Evolutionary conservation across 2,329 filamentous ascomycete genomes (phyloP).

Genomic region (Ascochyta koolunga): DNA sequence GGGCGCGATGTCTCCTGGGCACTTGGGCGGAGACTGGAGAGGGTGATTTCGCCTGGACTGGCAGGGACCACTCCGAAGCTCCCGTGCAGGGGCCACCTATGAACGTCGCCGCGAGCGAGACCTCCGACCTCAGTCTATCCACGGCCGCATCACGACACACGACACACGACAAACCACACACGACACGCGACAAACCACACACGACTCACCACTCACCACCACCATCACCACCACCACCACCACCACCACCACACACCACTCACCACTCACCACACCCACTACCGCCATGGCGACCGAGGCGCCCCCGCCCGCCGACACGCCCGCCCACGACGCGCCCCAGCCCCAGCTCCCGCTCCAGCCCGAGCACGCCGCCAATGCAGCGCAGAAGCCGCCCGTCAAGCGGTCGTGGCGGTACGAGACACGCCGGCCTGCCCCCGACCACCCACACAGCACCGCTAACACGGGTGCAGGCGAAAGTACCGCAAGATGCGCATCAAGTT

Average conservation of each 20-base stretch:
- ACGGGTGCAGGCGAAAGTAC: constrained; percentile 77
- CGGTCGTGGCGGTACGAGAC: constrained; percentile 46
- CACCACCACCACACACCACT: background rate
- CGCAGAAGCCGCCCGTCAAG: constrained; percentile 41
- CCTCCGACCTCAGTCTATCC: constrained; percentile 3
- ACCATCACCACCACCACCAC: background rate
- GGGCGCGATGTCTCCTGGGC: constrained; percentile 8
- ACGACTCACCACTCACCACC: background rate
- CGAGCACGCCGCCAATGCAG: constrained; percentile 23
- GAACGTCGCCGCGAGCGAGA: background rate
- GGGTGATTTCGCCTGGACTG: constrained; percentile 2
- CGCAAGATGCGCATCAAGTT: constrained; percentile 85
- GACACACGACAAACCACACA: no score
- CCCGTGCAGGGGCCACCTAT: constrained; percentile 1
- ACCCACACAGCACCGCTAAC: background rate
- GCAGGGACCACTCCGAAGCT: constrained; percentile 5
- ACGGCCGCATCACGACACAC: no score
- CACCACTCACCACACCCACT: background rate
- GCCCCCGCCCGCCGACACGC: constrained; percentile 14
- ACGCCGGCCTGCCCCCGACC: background rate
- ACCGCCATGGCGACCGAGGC: constrained; percentile 40
- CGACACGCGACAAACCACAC: background rate
- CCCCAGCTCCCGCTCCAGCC: constrained; percentile 2
- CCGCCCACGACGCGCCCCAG: constrained; percentile 4
- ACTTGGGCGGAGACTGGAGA: background rate